These are phyloP conservation scores for Lasiodiplodia sp. DNA, from an alignment of 2,329 filamentous ascomycete species.

Conservation along the genomic window DNA sequence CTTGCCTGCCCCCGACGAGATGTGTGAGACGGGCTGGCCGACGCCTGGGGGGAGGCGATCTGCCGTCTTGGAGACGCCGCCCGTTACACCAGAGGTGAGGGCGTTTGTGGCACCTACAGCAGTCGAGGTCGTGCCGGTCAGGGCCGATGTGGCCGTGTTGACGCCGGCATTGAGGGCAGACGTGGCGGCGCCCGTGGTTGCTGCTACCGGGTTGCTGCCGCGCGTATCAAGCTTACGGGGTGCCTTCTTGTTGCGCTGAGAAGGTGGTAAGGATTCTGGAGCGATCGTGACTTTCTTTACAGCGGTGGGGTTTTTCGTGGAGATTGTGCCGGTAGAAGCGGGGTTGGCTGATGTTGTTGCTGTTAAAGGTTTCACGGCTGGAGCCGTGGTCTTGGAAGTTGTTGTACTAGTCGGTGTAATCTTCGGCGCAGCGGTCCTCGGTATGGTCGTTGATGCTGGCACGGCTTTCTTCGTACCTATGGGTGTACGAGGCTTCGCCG, in stretches of 20 bases:
- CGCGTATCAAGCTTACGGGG: slow-evolving; percentile 18
- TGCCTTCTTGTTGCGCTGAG: neutral
- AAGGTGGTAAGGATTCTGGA: slow-evolving; percentile 24
- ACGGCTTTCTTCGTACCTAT: slow-evolving; percentile 18
- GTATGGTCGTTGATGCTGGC: neutral
- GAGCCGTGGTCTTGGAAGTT: slow-evolving; percentile 37
- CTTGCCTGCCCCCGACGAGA: slow-evolving; percentile 52
- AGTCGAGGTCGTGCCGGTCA: slow-evolving; percentile 48
- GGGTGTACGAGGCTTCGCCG: slow-evolving; percentile 12
- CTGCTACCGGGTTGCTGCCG: slow-evolving; percentile 35
- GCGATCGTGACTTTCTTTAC: slow-evolving; percentile 44
- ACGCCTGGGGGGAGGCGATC: slow-evolving; percentile 45
- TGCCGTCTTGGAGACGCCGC: slow-evolving; percentile 47
- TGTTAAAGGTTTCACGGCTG: slow-evolving; percentile 23
- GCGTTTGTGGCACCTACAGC: slow-evolving; percentile 47
- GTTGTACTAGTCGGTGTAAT: slow-evolving; percentile 29
- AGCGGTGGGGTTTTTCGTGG: slow-evolving; percentile 34
- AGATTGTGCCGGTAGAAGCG: slow-evolving; percentile 11
- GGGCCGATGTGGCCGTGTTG: slow-evolving; percentile 42
- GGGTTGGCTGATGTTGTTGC: slow-evolving; percentile 32
- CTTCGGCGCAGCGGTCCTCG: slow-evolving; percentile 22
- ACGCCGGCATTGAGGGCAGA: slow-evolving; percentile 48
- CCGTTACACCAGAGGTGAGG: slow-evolving; percentile 48
- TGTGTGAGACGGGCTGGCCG: slow-evolving; percentile 48
- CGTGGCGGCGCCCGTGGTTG: slow-evolving; percentile 43